Percentiles rank a stretch among this genome's conserved stretches.
Conservation (phyloP, 2,329 filamentous ascomycete genomes). For the Phialophora tarda region DNA sequence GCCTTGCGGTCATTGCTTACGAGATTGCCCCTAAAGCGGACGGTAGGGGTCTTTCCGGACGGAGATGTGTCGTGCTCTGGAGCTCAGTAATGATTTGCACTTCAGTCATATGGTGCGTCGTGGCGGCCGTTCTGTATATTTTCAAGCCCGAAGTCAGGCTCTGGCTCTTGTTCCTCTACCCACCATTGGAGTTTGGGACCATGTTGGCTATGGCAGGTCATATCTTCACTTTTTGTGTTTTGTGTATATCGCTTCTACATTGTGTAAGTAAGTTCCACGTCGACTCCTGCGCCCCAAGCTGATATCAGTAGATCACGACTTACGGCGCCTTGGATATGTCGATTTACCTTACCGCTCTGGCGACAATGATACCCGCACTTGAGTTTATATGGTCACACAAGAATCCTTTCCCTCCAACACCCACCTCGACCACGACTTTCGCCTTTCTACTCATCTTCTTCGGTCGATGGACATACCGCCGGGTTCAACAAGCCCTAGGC, state of each 20-base stretch:
- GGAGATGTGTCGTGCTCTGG: constrained; percentile 34
- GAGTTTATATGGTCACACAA: constrained; percentile 37
- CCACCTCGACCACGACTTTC: constrained; percentile 28
- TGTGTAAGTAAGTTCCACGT: constrained; percentile 45
- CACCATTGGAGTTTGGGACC: constrained; percentile 40
- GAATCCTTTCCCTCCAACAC: constrained; percentile 38
- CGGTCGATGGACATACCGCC: constrained; percentile 34
- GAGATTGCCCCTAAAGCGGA: constrained; percentile 28
- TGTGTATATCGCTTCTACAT: constrained; percentile 47
- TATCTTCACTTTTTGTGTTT: constrained; percentile 44
- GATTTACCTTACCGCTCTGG: constrained; percentile 31
- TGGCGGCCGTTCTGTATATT: constrained; percentile 46
- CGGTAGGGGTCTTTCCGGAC: constrained; percentile 25
- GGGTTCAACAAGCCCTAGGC: constrained; percentile 33
- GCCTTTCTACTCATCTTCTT: constrained; percentile 37
- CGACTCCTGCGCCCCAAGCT: constrained; percentile 15
- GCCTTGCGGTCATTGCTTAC: constrained; percentile 45
- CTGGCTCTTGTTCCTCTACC: constrained; percentile 48
- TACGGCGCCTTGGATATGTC: constrained; percentile 37
- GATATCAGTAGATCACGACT: constrained; percentile 33
- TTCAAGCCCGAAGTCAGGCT: constrained; percentile 47
- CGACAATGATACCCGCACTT: constrained; percentile 36
- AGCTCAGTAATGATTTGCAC: constrained; percentile 36
- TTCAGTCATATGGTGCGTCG: constrained; percentile 46
- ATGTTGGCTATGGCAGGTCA: constrained; percentile 49